phyloP scores from a whole-genome alignment of 2,329 filamentous ascomycete genomes.

The Setomelanomma holmii region DNA sequence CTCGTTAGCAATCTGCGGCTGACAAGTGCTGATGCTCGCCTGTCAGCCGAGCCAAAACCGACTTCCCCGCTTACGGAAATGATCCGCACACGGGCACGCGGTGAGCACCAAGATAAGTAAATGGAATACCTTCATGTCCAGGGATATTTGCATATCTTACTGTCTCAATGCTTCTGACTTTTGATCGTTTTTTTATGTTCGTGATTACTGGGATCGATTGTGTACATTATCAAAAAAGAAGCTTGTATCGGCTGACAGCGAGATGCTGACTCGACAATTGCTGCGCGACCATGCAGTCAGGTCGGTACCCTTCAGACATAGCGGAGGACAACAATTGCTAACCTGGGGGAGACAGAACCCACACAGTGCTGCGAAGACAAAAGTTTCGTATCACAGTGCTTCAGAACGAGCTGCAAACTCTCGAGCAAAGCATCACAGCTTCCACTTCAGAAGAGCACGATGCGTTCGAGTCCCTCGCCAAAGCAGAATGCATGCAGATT shows the following conservation, averaged over 20 bases:
- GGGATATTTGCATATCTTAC: no score
- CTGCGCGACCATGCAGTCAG: background rate
- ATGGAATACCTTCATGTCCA: no score
- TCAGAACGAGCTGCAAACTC: slow-evolving; percentile 8
- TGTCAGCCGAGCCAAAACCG: no score
- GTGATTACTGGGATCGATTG: background rate
- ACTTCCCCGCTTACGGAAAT: no score
- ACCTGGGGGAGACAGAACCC: slow-evolving; percentile 4
- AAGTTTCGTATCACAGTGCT: slow-evolving; percentile 7
- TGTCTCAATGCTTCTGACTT: no score
- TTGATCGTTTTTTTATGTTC: no score
- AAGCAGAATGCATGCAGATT: slow-evolving; percentile 20
- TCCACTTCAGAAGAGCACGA: slow-evolving; percentile 9
- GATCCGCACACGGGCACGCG: no score
- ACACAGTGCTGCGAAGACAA: slow-evolving; percentile 2
- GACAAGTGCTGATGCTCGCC: no score
- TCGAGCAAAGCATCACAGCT: slow-evolving; percentile 10
- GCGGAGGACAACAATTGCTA: background rate
- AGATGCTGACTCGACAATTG: no score
- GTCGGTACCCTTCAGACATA: background rate
- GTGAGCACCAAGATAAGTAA: no score
- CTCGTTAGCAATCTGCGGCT: no score
- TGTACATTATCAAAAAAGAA: background rate
- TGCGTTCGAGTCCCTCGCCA: slow-evolving; percentile 15
- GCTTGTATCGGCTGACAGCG: background rate